Evolutionary conservation across 78 protist genomes (phyloP).

Genomic region (Protostelium mycophagum): DNA sequence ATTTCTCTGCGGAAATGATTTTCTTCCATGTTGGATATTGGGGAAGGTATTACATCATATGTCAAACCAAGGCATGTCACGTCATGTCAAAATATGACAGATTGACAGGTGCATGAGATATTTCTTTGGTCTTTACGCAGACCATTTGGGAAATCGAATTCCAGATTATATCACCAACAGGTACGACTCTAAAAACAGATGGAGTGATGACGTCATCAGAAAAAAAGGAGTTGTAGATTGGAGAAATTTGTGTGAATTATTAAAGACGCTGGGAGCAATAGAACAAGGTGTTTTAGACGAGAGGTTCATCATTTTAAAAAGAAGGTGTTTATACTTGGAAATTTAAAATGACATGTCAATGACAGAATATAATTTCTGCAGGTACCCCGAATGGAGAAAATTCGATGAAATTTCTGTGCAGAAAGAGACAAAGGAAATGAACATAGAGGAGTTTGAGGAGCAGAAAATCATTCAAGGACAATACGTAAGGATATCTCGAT

Average conservation of each 20-base stretch:
- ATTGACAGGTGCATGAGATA: not conserved
- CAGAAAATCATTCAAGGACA: too few relatives aligned
- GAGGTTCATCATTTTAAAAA: not conserved
- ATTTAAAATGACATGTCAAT: too few relatives aligned
- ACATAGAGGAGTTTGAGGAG: too few relatives aligned
- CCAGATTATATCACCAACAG: not conserved
- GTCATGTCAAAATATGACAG: not conserved
- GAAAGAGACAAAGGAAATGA: too few relatives aligned
- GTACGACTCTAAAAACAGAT: not conserved
- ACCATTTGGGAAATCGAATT: not conserved
- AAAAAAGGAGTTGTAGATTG: not conserved
- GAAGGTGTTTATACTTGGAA: not conserved
- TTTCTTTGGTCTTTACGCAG: not conserved
- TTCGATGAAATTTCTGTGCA: too few relatives aligned
- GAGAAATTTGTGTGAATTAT: not conserved
- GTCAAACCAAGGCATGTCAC: too few relatives aligned
- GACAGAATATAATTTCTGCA: not conserved
- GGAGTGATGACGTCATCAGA: not conserved
- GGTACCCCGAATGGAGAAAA: not conserved
- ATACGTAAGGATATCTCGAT: too few relatives aligned
- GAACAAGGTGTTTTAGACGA: not conserved
- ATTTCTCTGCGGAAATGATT: slow-evolving; percentile 91
- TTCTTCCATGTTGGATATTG: slow-evolving; percentile 84
- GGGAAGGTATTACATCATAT: too few relatives aligned
- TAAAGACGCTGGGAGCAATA: not conserved